These are phyloP conservation scores for Edaphochlamys debaryana DNA, from an alignment of 139 green algal species.

Conservation along the genomic window DNA sequence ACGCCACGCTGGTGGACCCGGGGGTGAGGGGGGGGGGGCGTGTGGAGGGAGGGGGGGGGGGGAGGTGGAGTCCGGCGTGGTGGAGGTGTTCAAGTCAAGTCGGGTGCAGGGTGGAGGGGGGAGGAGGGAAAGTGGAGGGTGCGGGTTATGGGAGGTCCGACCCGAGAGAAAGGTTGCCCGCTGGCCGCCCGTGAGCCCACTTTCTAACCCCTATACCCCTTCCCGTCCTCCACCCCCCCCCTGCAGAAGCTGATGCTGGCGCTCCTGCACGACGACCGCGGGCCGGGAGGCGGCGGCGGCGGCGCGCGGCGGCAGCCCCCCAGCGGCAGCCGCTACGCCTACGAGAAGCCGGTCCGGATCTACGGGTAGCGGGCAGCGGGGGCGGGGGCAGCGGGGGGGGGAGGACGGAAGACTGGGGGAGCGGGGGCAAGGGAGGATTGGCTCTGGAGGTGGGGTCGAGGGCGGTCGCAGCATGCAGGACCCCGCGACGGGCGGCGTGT, in stretches of 20 bases:
- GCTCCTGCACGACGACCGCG: constrained; percentile 81
- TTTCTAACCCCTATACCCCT: too few species aligned
- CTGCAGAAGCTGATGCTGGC: constrained; percentile 72
- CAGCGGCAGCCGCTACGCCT: constrained; percentile 41
- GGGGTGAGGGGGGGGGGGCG: constrained; percentile 70
- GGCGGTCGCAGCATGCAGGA: too few species aligned
- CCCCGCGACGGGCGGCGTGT: too few species aligned
- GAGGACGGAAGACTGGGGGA: background rate
- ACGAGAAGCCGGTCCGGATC: constrained; percentile 81
- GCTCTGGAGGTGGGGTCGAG: background rate
- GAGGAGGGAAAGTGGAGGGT: too few species aligned
- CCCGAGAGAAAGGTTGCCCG: too few species aligned
- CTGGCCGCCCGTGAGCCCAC: too few species aligned
- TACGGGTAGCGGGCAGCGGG: constrained; percentile 37
- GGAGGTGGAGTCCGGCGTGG: too few species aligned
- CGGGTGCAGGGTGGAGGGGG: too few species aligned
- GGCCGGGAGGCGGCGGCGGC: constrained; percentile 38
- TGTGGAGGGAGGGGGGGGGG: background rate
- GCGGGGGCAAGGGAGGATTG: background rate
- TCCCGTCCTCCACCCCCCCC: too few species aligned
- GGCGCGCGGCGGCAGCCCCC: background rate
- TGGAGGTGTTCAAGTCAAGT: too few species aligned
- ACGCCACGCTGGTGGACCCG: background rate
- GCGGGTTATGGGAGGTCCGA: too few species aligned
- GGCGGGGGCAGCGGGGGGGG: too few species aligned